Percentiles rank a stretch among this genome's conserved stretches.
These are phyloP conservation scores for Voacanga thouarsii DNA, from an alignment of 257 asterid species.

Conservation along the genomic window DNA sequence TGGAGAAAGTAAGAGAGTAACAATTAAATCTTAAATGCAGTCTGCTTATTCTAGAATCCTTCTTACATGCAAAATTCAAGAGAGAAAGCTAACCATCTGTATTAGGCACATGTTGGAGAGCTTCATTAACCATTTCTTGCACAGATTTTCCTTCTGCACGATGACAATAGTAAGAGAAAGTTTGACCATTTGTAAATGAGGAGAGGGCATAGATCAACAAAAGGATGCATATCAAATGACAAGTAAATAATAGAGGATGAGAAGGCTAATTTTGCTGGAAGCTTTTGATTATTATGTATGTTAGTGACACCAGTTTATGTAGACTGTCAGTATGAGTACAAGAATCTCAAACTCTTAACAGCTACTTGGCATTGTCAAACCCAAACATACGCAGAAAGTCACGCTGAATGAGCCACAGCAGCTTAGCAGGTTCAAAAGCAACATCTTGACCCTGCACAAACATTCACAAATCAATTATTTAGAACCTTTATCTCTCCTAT, in stretches of 20 bases:
- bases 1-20: conserved; percentile 27
- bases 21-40: conserved; percentile 15
- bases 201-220: background rate
- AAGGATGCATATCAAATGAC: background rate
- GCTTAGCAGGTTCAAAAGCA: conserved; percentile 96
- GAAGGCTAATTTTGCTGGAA: background rate
- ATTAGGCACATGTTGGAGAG: conserved; percentile 84
- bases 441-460: conserved; percentile 85
- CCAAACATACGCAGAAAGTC: conserved; percentile 84
- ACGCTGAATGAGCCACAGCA: conserved; percentile 97
- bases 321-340: background rate
- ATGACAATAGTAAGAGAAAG: conserved; percentile 22
- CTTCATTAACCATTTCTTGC: conserved; percentile 88
- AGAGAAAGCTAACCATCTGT: conserved; percentile 52
- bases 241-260: background rate
- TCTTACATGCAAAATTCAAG: conserved; percentile 17
- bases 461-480: conserved; percentile 20
- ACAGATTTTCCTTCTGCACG: conserved; percentile 91
- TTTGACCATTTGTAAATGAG: conserved; percentile 13
- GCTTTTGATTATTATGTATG: background rate
- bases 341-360: background rate
- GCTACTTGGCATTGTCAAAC: background rate
- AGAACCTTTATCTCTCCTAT: conserved; percentile 9
- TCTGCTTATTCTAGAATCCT: background rate
- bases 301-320: background rate